These are phyloP conservation scores for Catharanthus roseus DNA, from an alignment of 257 asterid species.

Conservation along the genomic window DNA sequence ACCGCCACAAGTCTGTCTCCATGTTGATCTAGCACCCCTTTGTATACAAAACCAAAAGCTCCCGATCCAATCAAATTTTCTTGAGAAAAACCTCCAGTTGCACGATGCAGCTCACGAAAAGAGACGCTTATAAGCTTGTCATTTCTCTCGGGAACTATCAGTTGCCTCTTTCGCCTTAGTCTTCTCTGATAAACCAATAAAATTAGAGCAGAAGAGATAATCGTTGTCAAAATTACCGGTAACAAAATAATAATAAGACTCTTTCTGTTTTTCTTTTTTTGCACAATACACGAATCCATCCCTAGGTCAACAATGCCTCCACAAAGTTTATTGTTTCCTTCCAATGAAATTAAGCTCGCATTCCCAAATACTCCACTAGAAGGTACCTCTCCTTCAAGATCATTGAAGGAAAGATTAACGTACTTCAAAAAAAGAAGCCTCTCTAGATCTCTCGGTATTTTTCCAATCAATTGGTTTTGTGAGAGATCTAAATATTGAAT, in stretches of 20 bases:
- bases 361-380: slow-evolving; percentile 19
- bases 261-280: background rate
- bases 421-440: slow-evolving; percentile 13
- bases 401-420: slow-evolving; percentile 30
- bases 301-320: slow-evolving; percentile 10
- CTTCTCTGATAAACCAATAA: background rate
- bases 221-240: background rate
- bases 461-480: slow-evolving; percentile 27
- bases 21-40: slow-evolving; percentile 18
- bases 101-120: slow-evolving; percentile 20
- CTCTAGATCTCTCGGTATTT: slow-evolving; percentile 24
- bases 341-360: slow-evolving; percentile 13
- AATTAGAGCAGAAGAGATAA: background rate
- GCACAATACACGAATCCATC: background rate
- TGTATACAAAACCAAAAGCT: slow-evolving; percentile 26
- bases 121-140: slow-evolving; percentile 18
- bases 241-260: background rate
- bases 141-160: no score
- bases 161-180: background rate
- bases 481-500: slow-evolving; percentile 22
- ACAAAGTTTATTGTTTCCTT: slow-evolving; percentile 28
- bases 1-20: slow-evolving; percentile 19
- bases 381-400: slow-evolving; percentile 31
- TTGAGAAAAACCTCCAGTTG: slow-evolving; percentile 28
- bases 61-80: slow-evolving; percentile 29